Conservation (phyloP, 257 asterid species). For the Lycium barbarum region DNA sequence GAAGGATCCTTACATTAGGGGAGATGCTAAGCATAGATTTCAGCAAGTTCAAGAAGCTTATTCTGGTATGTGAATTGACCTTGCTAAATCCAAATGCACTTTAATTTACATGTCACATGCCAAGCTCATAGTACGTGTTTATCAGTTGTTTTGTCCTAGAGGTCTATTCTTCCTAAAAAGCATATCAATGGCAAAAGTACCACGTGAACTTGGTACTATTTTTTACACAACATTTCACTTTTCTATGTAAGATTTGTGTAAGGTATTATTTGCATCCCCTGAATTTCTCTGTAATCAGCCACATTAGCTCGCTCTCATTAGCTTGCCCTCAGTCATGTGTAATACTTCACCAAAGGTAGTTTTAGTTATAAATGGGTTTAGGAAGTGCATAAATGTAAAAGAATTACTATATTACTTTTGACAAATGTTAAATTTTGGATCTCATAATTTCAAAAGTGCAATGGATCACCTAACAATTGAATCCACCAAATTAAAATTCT, state of each 20-base stretch:
- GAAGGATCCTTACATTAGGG: conserved; percentile 37
- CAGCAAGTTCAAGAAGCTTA: conserved; percentile 59
- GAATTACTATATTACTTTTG: not conserved
- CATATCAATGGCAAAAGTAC: not conserved
- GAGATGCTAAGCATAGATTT: conserved; percentile 49
- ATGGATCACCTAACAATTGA: not conserved
- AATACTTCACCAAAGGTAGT: no score
- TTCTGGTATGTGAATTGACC: conserved; percentile 41
- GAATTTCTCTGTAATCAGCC: not conserved
- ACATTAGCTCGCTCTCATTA: not conserved
- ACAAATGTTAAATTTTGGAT: not conserved
- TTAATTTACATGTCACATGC: not conserved
- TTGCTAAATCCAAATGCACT: not conserved
- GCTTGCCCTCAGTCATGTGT: not conserved
- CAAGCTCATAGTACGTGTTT: not conserved
- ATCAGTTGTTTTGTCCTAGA: not conserved
- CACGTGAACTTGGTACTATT: not conserved
- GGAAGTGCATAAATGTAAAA: not conserved
- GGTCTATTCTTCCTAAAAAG: not conserved
- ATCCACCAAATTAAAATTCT: not conserved
- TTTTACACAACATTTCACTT: not conserved
- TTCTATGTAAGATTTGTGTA: not conserved
- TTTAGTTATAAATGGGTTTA: no score
- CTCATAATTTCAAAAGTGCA: not conserved
- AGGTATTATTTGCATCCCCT: not conserved